Percentiles rank a stretch among this genome's conserved stretches.
These are phyloP conservation scores for Torulaspora franciscae DNA, from an alignment of 805 yeast genomes.

Conservation along the genomic window DNA sequence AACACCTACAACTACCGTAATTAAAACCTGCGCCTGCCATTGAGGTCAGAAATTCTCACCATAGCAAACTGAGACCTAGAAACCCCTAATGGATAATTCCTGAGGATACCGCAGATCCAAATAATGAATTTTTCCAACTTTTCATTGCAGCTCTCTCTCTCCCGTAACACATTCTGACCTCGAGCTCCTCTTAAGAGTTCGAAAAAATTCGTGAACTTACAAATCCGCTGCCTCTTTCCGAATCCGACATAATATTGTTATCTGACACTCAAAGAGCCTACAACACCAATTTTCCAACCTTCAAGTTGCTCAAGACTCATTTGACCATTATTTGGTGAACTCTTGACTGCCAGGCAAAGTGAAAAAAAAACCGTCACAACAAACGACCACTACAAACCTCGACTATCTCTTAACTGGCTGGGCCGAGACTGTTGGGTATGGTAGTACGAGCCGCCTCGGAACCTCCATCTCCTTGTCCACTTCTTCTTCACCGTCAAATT, in stretches of 20 bases:
- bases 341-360: background rate
- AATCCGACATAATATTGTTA: constrained; percentile 7
- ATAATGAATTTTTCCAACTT: background rate
- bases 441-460: constrained; percentile 74
- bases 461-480: constrained; percentile 94
- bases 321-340: background rate
- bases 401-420: constrained; percentile 21
- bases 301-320: background rate
- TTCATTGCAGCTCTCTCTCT: constrained; percentile 1
- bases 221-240: constrained; percentile 11
- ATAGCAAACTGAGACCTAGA: no score
- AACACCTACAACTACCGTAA: background rate
- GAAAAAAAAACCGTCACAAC: constrained; percentile 5
- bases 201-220: constrained; percentile 8
- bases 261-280: background rate
- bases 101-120: no score
- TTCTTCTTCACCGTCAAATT: constrained; percentile 96
- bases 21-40: no score
- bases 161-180: background rate
- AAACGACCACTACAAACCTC: constrained; percentile 2
- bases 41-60: no score
- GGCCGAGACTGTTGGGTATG: constrained; percentile 47
- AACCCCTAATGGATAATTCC: no score
- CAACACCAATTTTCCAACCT: background rate
- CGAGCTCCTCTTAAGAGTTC: background rate